phyloP scores from a whole-genome alignment of 768 basidiomycete genomes.

The Lactarius pseudohatsudake region DNA sequence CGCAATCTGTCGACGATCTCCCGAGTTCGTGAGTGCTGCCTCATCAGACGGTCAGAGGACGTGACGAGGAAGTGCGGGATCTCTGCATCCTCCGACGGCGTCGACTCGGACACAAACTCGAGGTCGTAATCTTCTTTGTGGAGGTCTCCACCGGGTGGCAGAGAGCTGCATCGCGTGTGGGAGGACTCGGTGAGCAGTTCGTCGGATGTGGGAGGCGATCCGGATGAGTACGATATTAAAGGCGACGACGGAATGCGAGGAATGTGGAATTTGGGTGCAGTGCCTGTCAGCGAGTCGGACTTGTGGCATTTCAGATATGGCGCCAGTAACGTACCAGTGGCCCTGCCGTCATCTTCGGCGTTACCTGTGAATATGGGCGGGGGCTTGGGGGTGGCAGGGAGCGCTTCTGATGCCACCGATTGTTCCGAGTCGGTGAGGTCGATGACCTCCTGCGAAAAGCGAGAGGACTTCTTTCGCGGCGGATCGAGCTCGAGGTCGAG shows the following conservation, averaged over 20 bases:
- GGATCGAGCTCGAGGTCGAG: constrained; percentile 30
- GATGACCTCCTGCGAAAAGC: constrained; percentile 27
- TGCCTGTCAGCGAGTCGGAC: constrained; percentile 9
- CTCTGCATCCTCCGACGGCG: constrained; percentile 30
- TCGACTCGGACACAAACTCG: constrained; percentile 41
- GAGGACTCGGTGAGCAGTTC: constrained; percentile 34
- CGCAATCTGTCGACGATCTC: constrained; percentile 59
- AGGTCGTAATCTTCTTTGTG: constrained; percentile 57
- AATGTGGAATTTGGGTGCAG: constrained; percentile 20
- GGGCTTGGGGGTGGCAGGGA: constrained; percentile 53
- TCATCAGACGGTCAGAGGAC: constrained; percentile 36
- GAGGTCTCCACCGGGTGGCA: constrained; percentile 41
- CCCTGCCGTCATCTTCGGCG: constrained; percentile 30
- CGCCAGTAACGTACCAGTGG: constrained; percentile 15
- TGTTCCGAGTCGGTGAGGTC: constrained; percentile 48
- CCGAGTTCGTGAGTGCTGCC: constrained; percentile 54
- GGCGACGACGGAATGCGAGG: constrained; percentile 28
- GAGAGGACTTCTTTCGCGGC: constrained; percentile 20
- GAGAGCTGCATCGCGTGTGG: constrained; percentile 33
- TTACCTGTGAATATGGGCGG: constrained; percentile 36
- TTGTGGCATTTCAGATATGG: background rate
- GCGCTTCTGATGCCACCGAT: constrained; percentile 42
- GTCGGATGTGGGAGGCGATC: constrained; percentile 42
- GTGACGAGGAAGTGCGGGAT: constrained; percentile 39
- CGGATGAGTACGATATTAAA: constrained; percentile 44